phyloP scores from a whole-genome alignment of 179 eudicot genomes.

The Beta lomatogona region DNA sequence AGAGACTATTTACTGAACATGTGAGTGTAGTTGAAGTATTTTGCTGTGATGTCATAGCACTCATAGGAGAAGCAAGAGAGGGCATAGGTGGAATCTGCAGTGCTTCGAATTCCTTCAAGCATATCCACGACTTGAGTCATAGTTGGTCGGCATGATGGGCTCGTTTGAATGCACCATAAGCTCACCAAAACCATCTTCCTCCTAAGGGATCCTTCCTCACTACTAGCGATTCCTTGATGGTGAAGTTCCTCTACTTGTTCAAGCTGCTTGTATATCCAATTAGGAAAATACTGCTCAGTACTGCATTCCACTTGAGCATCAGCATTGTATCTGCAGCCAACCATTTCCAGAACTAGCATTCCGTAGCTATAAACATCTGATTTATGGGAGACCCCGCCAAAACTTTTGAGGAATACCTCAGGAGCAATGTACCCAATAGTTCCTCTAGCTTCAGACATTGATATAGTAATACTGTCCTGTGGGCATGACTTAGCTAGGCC shows the following conservation, averaged over 20 bases:
- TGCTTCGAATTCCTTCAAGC: slow-evolving; percentile 28
- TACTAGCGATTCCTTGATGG: background rate
- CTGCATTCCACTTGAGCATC: background rate
- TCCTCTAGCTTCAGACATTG: slow-evolving; percentile 38
- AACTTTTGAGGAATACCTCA: slow-evolving; percentile 29
- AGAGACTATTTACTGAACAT: background rate
- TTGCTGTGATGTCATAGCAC: background rate
- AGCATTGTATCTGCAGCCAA: slow-evolving; percentile 21
- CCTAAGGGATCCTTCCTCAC: slow-evolving; percentile 6
- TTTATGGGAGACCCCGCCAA: slow-evolving; percentile 33
- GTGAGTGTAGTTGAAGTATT: background rate
- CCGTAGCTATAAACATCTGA: slow-evolving; percentile 42
- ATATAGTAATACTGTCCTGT: slow-evolving; percentile 25
- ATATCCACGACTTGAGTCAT: slow-evolving; percentile 30
- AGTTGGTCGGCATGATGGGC: slow-evolving; percentile 28
- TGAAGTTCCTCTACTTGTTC: slow-evolving; percentile 23
- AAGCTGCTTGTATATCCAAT: slow-evolving; percentile 34
- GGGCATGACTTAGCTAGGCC: slow-evolving; percentile 37
- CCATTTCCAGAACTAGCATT: slow-evolving; percentile 38
- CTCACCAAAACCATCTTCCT: slow-evolving; percentile 42
- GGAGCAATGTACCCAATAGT: slow-evolving; percentile 45
- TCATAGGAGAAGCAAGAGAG: background rate
- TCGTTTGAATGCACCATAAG: slow-evolving; percentile 41
- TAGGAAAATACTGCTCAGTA: slow-evolving; percentile 28
- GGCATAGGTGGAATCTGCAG: slow-evolving; percentile 21